Base-by-base conservation (phyloP, 768 basidiomycete genomes). In the Psilocybe azurescens region DNA sequence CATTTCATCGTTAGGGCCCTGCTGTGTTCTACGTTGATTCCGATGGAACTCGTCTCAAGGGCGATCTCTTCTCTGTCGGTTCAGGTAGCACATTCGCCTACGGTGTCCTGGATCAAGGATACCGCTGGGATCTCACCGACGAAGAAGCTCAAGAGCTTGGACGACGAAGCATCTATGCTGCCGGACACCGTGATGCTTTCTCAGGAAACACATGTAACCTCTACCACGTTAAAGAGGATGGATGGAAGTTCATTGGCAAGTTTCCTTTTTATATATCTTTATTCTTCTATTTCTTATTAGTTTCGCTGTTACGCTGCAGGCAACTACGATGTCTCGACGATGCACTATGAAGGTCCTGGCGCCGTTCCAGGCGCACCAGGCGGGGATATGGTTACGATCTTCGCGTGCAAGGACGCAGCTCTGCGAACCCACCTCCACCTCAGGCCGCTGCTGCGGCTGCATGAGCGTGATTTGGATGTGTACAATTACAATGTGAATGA, bases 11-110 rank as follows among this genome's bases (percentile, higher is more conserved):
- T 46, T 38, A 93, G 89, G 97, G 96, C 1, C 95, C 96, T 18
- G 87, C 94, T 20, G 81, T 99, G 29, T 99, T 95, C 80, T 99
- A 99, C 74, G 97, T 99, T 55, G 97, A 99, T 76, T 95, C 93
- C 4, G 97, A 99, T 68, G 97, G 97, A 48, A 91, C 94, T 6
- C 90, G 97, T 32, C 82, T 99, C 53, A 97, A 96, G 73, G 97
- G 97, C 54, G 89, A 99, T 75, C 76, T 99, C n/a, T 99, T 99
- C 82, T 97, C 95, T 5, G 97, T 99, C 38, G 97, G 97, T 30
- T 98, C 97, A 3, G 97, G 97, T 70, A 94, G 93, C 73, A 98
- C 97, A 6, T 97, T 95, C 69, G 97, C 97, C n/a, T 99, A 99
- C 71, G 97, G 97, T 83, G 94, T 99, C 1, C 83, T 97, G 52